phyloP scores from a whole-genome alignment of 345 rosid species.

The Syzygium oleosum region DNA sequence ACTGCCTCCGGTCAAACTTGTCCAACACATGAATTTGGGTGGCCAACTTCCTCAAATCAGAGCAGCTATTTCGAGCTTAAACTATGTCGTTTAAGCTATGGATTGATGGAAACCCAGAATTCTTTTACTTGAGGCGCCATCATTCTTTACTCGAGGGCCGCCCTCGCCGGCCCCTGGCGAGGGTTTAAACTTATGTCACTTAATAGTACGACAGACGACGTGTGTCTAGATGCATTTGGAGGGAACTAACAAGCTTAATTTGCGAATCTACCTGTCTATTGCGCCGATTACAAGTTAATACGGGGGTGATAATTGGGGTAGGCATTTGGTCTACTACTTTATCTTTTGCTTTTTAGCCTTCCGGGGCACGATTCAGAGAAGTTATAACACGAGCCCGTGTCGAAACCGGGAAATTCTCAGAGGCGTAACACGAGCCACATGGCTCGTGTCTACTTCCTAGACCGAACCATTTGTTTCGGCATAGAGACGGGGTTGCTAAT shows the following conservation, averaged over 20 bases:
- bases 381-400: background rate
- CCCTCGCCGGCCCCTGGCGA: too few species aligned
- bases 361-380: background rate
- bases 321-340: background rate
- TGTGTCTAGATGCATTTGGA: background rate
- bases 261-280: too few species aligned
- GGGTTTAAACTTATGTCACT: background rate
- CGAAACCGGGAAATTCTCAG: background rate
- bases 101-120: background rate
- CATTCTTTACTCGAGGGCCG: background rate
- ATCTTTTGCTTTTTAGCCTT: background rate
- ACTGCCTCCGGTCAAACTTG: background rate
- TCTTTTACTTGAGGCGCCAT: too few species aligned
- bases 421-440: background rate
- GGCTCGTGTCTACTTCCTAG: background rate
- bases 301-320: background rate
- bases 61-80: accelerated
- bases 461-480: background rate
- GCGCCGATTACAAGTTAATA: background rate
- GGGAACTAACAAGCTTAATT: background rate
- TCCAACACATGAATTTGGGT: background rate
- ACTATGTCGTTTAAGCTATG: background rate
- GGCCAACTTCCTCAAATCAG: background rate
- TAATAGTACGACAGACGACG: background rate
- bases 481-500: background rate